phyloP scores from a whole-genome alignment of 805 yeast genomes.

The Maudiozyma barnettii region DNA sequence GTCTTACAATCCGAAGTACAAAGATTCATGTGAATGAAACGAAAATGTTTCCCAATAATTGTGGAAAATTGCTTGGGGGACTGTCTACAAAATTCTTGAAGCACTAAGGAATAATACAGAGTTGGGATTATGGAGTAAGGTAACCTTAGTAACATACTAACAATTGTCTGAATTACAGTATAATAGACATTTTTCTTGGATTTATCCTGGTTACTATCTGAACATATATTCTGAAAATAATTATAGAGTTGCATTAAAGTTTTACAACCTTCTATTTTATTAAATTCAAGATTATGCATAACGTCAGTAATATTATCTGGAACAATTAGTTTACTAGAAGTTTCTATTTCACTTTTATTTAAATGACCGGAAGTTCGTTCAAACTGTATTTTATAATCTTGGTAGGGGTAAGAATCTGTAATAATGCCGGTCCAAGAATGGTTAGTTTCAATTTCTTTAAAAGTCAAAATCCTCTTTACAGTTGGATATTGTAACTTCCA shows the following conservation, averaged over 20 bases:
- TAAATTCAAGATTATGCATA: slow-evolving; percentile 69
- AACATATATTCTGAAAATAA: slow-evolving; percentile 57
- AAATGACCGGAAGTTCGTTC: too few species aligned
- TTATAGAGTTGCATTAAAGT: slow-evolving; percentile 27
- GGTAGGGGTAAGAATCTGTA: too few species aligned
- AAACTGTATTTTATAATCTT: too few species aligned
- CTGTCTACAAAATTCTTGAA: slow-evolving; percentile 72
- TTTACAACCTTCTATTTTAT: slow-evolving; percentile 58
- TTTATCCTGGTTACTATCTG: not conserved
- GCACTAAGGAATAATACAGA: slow-evolving; percentile 67
- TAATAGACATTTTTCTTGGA: slow-evolving; percentile 17
- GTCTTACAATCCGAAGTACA: slow-evolving; percentile 61
- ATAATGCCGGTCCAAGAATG: too few species aligned
- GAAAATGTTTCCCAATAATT: slow-evolving; percentile 77
- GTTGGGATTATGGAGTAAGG: slow-evolving; percentile 51
- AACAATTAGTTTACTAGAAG: not conserved
- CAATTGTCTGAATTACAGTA: slow-evolving; percentile 64
- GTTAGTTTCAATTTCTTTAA: too few species aligned
- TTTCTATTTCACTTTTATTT: too few species aligned
- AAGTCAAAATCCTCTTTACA: too few species aligned
- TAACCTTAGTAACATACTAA: slow-evolving; percentile 63
- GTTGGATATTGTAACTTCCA: not conserved
- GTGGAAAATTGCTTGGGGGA: slow-evolving; percentile 77
- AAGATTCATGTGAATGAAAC: slow-evolving; percentile 60
- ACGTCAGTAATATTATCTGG: slow-evolving; percentile 59